A percentile compares a stretch with the other conserved stretches of the same genome.
Conservation (phyloP, 1,139 yeast genomes). For the Sugiyamaella pinicola region DNA sequence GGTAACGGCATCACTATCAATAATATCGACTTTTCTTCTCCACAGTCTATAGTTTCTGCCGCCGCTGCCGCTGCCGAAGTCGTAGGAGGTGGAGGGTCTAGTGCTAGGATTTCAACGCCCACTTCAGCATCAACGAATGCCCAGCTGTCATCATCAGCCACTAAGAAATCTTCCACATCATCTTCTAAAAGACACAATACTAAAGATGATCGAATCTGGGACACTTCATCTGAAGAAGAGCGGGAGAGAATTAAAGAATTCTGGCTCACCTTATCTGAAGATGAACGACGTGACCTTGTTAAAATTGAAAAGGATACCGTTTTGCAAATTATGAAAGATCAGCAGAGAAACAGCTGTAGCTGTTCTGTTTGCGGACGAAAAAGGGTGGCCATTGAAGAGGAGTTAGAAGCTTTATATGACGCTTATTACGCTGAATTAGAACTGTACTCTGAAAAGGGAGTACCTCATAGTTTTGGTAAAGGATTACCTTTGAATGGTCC, state of each 20-base stretch:
- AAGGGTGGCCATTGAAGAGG: conserved; percentile 72
- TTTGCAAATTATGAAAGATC: conserved; percentile 61
- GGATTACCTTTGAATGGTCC: conserved; percentile 3
- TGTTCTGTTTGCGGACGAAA: conserved; percentile 84
- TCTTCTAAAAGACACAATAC: neutral
- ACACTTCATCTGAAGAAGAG: conserved; percentile 59
- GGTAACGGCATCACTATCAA: conserved; percentile 37
- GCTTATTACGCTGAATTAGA: conserved; percentile 50
- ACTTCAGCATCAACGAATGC: neutral
- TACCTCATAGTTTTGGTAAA: conserved; percentile 18
- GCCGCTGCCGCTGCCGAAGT: conserved; percentile 40
- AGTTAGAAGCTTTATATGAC: conserved; percentile 72
- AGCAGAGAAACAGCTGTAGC: conserved; percentile 59
- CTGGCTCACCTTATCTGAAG: conserved; percentile 69
- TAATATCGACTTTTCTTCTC: conserved; percentile 54
- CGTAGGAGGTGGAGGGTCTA: conserved; percentile 36
- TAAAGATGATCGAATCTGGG: conserved; percentile 55
- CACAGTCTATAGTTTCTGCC: conserved; percentile 45
- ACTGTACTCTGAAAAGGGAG: conserved; percentile 33
- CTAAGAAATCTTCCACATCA: neutral
- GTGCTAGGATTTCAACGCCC: conserved; percentile 9
- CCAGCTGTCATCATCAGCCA: neutral
- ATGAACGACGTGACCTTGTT: conserved; percentile 63
- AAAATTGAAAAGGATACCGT: conserved; percentile 72
- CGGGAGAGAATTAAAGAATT: conserved; percentile 60